Conservation (phyloP, 1,284 basidiomycete species). For the Cutaneotrichosporon dermatis region DNA sequence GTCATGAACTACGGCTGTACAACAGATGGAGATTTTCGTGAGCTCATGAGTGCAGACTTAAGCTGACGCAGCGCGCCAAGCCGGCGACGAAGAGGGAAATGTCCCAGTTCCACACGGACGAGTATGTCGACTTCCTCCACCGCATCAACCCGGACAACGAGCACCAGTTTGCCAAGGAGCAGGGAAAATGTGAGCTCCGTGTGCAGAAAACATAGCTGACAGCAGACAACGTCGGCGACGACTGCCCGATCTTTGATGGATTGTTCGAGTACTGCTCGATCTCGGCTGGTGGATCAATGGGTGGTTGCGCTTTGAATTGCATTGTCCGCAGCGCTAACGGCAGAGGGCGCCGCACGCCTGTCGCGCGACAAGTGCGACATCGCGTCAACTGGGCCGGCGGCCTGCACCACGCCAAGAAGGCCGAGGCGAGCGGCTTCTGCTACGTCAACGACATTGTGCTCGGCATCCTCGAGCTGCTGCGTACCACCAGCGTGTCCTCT, state of each 20-base stretch:
- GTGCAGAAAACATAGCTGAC: too few relatives aligned
- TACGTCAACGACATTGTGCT: constrained; percentile 99
- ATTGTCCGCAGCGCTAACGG: not conserved
- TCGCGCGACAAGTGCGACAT: constrained; percentile 98
- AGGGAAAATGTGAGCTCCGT: constrained; percentile 81
- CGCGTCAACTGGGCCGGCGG: constrained; percentile 99
- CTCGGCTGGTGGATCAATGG: constrained; percentile 97
- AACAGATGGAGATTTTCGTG: constrained; percentile 96
- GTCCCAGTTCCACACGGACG: constrained; percentile 92
- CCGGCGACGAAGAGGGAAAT: constrained; percentile 97
- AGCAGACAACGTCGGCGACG: constrained; percentile 81
- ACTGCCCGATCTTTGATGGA: constrained; percentile 97
- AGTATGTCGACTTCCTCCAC: constrained; percentile 85
- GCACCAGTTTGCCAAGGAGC: constrained; percentile 84
- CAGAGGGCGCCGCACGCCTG: constrained; percentile 92
- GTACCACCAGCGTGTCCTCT: constrained; percentile 94
- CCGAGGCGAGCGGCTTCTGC: constrained; percentile 97
- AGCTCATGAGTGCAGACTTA: constrained; percentile 40
- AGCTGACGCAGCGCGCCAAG: constrained; percentile 76
- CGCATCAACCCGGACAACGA: constrained; percentile 81
- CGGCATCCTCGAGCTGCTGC: constrained; percentile 87
- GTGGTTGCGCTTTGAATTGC: constrained; percentile 52
- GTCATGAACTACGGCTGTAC: constrained; percentile 99
- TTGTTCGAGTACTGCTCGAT: constrained; percentile 98
- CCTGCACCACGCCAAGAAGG: constrained; percentile 96